A percentile compares a stretch with the other conserved stretches of the same genome.
phyloP scores from a whole-genome alignment of 371 early-diverging fungal genomes.

The Fennellomyces sp. region DNA sequence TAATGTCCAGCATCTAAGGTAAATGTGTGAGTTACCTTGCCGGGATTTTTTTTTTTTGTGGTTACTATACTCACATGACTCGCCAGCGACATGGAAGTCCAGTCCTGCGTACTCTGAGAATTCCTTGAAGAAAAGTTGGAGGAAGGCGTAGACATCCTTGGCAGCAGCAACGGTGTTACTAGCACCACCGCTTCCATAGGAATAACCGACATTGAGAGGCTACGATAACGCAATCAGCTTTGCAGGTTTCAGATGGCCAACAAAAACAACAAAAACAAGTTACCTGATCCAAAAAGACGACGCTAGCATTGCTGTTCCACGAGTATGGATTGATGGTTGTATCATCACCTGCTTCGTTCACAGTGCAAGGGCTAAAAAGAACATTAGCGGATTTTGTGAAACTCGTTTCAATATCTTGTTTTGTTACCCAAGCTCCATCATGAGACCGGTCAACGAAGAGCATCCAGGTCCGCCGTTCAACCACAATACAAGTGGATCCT shows the following conservation, averaged over 20 bases:
- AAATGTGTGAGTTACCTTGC: conserved; percentile 2
- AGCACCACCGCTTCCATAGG: conserved; percentile 59
- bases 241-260: neutral
- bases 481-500: conserved; percentile 85
- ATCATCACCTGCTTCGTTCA: conserved; percentile 59
- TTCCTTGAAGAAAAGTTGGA: conserved; percentile 73
- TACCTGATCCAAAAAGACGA: conserved; percentile 85
- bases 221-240: neutral
- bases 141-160: conserved; percentile 63
- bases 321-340: conserved; percentile 60
- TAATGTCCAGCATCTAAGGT: conserved; percentile 69
- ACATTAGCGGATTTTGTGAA: neutral
- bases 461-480: conserved; percentile 90
- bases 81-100: conserved; percentile 66
- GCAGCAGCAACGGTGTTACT: conserved; percentile 53
- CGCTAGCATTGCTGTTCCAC: conserved; percentile 83
- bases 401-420: neutral
- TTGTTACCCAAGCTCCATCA: conserved; percentile 76
- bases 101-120: conserved; percentile 50
- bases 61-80: conserved; percentile 53
- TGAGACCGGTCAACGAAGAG: conserved; percentile 73
- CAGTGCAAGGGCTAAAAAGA: conserved; percentile 60
- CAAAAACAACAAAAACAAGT: neutral
- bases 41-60: conserved; percentile 6
- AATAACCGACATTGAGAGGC: conserved; percentile 76